These are phyloP conservation scores for Pseudopithomyces chartarum DNA, from an alignment of 2,329 filamentous ascomycete species.

Conservation along the genomic window DNA sequence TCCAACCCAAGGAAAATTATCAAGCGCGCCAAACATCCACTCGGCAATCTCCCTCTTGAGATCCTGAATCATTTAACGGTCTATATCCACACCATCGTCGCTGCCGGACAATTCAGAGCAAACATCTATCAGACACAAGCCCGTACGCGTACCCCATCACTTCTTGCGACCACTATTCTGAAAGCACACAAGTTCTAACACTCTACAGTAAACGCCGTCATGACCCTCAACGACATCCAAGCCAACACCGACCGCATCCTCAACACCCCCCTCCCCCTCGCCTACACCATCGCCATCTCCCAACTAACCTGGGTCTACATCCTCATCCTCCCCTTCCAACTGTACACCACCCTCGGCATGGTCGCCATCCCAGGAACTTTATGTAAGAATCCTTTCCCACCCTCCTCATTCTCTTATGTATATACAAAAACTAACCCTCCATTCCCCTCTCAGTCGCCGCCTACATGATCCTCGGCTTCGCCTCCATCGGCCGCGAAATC, in stretches of 20 bases:
- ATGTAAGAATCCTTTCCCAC: not conserved
- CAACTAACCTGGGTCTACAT: conserved; percentile 89
- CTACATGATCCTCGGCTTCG: conserved; percentile 82
- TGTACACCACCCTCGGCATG: conserved; percentile 67
- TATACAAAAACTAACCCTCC: not conserved
- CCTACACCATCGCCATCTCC: conserved; percentile 81
- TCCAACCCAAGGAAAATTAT: conserved; percentile 79
- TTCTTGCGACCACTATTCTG: conserved; percentile 1
- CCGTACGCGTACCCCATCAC: conserved; percentile 36
- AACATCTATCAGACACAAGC: conserved; percentile 65
- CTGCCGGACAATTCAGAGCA: conserved; percentile 59
- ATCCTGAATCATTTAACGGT: conserved; percentile 74
- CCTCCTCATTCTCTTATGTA: not conserved
- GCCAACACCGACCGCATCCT: conserved; percentile 77
- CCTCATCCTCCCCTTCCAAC: conserved; percentile 79
- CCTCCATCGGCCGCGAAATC: conserved; percentile 64
- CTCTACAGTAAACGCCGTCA: conserved; percentile 61
- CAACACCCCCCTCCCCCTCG: conserved; percentile 79
- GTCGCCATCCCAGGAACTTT: conserved; percentile 73
- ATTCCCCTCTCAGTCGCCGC: conserved; percentile 53
- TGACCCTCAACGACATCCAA: conserved; percentile 70
- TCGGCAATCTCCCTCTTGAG: conserved; percentile 82
- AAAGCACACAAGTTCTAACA: not conserved
- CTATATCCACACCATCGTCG: conserved; percentile 67
- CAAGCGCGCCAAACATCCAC: conserved; percentile 72